Evolutionary conservation across 441 rosid species (phyloP), one percentile per base, ranked within the genome.

Genomic region (Erodium moschatum): DNA sequence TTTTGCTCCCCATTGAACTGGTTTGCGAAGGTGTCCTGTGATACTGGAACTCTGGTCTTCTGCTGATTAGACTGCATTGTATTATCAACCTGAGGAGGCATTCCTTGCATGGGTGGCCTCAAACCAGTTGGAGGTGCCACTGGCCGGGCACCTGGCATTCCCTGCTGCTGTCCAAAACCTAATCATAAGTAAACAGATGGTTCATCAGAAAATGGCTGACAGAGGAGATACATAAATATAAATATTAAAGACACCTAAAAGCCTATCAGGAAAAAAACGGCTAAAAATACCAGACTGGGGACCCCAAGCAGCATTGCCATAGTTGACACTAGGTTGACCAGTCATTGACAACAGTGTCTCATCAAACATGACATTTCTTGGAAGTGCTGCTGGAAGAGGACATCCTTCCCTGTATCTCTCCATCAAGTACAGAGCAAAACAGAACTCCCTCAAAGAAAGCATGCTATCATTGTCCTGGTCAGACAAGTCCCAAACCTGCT

Each of bases 371-470:
- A 89, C 73, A 79, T 82, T 89, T 70, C 87, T 86, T 66, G 98
- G 98, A 75, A 92, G 91, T 63, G 80, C 46, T 11, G 87, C 67
- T 38, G 98, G 98, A 77, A 90, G 97, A 72, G 93, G 84, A 71
- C 86, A 87, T 24, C 97, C 98, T 79, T 89, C 98, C 81, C 93
- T 90, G 75, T 68, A 86, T 63, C 92, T 90, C 84, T 92, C 98
- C 98, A 92, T 92, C 82, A 92, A 78, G 80, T 92, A 92, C 67
- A 92, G 87, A 67, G 98, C 88, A 83, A 86, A 85, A 85, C 97
- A 92, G 74, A 92, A 92, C 75, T 92, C 98, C 78, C 93, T 88
- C 85, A 90, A 81, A 73, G 98, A 90, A 80, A 92, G 97, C 97
- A 92, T 92, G 79, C 92, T 89, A 76, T 92, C 98, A 78, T 75